phyloP scores from a whole-genome alignment of 2,329 filamentous ascomycete genomes.

The Fusarium newnesense region DNA sequence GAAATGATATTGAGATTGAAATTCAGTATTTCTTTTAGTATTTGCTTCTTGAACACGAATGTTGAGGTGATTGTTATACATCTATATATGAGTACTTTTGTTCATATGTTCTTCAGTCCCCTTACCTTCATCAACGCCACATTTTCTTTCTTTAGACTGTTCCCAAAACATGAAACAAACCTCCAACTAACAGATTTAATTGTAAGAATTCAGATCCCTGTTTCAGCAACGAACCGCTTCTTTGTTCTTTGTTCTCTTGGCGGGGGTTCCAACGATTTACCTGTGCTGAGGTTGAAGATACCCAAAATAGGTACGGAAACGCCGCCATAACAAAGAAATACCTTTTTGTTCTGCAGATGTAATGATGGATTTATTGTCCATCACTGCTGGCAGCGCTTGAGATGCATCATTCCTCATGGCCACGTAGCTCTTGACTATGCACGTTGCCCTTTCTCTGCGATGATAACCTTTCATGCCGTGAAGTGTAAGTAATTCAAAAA shows the following conservation, averaged over 20 bases:
- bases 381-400: background rate
- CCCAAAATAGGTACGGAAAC: slow-evolving; percentile 2
- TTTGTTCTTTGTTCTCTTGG: slow-evolving; percentile 32
- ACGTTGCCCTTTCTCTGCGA: background rate
- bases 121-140: background rate
- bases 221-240: background rate
- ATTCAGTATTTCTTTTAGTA: fast-evolving
- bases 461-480: background rate
- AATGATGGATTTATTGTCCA: fast-evolving
- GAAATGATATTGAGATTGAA: no score
- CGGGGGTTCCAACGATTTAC: background rate
- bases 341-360: fast-evolving
- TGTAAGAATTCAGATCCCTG: background rate
- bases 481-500: background rate
- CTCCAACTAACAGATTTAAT: fast-evolving
- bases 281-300: background rate
- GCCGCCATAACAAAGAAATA: background rate
- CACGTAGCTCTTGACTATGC: background rate
- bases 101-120: no score
- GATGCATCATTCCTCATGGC: background rate
- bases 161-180: slow-evolving; percentile 1
- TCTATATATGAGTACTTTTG: background rate
- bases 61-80: background rate
- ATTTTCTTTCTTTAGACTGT: slow-evolving; percentile 16
- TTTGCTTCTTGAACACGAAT: background rate